A percentile compares a stretch with the other conserved stretches of the same genome.
Evolutionary conservation across 176 grass and related monocot species (phyloP).

Genomic region (Musa schizocarpa): DNA sequence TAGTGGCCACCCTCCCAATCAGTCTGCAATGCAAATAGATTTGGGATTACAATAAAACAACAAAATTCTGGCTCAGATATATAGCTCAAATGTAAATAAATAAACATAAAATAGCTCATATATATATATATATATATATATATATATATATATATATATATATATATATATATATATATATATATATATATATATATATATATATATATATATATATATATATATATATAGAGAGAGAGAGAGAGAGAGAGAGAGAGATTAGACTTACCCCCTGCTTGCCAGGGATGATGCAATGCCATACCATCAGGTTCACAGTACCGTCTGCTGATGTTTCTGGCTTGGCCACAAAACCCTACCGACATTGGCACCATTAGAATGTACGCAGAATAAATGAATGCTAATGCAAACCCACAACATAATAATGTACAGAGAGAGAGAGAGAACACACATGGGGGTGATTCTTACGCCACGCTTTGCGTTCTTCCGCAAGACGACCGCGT

Average conservation of each 20-base stretch:
- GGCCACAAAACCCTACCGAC: constrained; percentile 70
- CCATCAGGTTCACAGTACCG: constrained; percentile 74
- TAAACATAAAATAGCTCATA: too few relatives aligned
- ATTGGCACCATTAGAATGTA: background rate
- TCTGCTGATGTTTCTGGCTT: constrained; percentile 73
- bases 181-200: too few relatives aligned
- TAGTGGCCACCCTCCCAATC: constrained; percentile 68
- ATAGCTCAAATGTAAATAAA: too few relatives aligned
- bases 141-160: too few relatives aligned
- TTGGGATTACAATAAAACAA: background rate
- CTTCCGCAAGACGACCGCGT: constrained; percentile 78
- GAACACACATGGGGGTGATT: constrained; percentile 80
- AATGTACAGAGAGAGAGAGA: background rate
- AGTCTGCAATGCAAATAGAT: constrained; percentile 25
- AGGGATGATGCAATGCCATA: constrained; percentile 87
- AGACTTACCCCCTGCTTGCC: constrained; percentile 86
- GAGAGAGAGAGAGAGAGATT: background rate
- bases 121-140: too few relatives aligned
- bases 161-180: too few relatives aligned
- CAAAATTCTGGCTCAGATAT: background rate
- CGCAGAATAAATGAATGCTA: background rate
- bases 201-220: too few relatives aligned
- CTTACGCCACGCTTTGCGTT: constrained; percentile 92
- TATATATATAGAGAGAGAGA: too few relatives aligned
- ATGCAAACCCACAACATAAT: constrained; percentile 2